phyloP scores from a whole-genome alignment of 306 rosid species.

The Mimosa pudica region DNA sequence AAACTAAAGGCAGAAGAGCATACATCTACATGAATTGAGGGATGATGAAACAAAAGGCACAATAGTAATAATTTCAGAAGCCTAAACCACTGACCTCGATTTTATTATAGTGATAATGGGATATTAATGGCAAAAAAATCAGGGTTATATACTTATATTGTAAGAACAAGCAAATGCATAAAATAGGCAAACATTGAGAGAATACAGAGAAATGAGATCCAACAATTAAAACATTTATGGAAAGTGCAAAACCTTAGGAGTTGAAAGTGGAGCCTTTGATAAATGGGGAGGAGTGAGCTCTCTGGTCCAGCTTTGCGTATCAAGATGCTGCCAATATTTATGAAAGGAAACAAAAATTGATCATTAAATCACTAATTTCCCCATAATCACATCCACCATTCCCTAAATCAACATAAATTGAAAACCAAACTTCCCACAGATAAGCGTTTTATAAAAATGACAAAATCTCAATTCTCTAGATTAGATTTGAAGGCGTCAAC shows the following conservation, averaged over 20 bases:
- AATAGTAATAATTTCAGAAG: not conserved
- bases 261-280: slow-evolving; percentile 59
- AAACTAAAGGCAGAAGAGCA: not conserved
- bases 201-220: slow-evolving; percentile 31
- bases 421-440: not conserved
- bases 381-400: slow-evolving; percentile 15
- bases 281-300: slow-evolving; percentile 72
- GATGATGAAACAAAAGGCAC: not conserved
- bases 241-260: slow-evolving; percentile 74
- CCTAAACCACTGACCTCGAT: not conserved
- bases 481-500: slow-evolving; percentile 7
- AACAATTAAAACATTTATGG: slow-evolving; percentile 18
- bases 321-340: slow-evolving; percentile 56
- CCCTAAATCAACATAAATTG: slow-evolving; percentile 17
- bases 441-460: slow-evolving; percentile 14
- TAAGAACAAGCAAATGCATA: slow-evolving; percentile 6
- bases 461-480: not conserved
- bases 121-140: not conserved
- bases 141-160: not conserved
- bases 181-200: slow-evolving; percentile 28
- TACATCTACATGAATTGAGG: not conserved
- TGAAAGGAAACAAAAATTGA: slow-evolving; percentile 10
- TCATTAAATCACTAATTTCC: slow-evolving; percentile 18
- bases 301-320: slow-evolving; percentile 79
- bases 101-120: too few species aligned